A percentile compares a stretch with the other conserved stretches of the same genome.
Evolutionary conservation across 2,329 filamentous ascomycete species (phyloP).

Genomic region (Tolypocladium endophyticum): DNA sequence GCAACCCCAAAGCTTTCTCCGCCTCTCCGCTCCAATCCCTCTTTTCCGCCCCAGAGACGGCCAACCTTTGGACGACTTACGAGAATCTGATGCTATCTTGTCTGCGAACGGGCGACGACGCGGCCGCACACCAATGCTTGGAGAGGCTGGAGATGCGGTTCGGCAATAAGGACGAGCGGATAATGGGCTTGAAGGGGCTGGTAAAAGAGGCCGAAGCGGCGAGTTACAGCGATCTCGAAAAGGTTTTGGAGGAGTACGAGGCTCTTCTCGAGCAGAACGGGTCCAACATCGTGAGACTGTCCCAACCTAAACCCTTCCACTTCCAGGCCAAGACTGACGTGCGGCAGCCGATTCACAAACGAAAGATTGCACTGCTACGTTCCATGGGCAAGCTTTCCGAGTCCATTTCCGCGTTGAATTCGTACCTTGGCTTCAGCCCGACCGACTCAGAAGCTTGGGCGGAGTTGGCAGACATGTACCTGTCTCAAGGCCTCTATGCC

Average conservation of each 20-base stretch:
- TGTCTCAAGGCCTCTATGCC: constrained; percentile 63
- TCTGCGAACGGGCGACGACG: constrained; percentile 73
- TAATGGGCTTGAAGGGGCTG: constrained; percentile 74
- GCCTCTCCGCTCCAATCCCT: constrained; percentile 43
- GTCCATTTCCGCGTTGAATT: constrained; percentile 62
- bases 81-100: constrained; percentile 82
- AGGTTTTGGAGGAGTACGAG: constrained; percentile 69
- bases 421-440: constrained; percentile 71
- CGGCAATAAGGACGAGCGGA: constrained; percentile 70
- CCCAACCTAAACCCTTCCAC: not conserved
- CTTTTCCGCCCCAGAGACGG: constrained; percentile 52
- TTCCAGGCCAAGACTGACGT: constrained; percentile 12
- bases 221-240: constrained; percentile 53
- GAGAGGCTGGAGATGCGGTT: constrained; percentile 71
- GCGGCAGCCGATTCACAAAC: constrained; percentile 70
- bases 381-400: constrained; percentile 61
- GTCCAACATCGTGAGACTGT: constrained; percentile 60
- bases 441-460: constrained; percentile 92
- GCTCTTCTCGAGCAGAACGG: constrained; percentile 61
- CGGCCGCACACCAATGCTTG: constrained; percentile 64
- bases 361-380: constrained; percentile 68
- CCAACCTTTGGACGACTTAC: constrained; percentile 74
- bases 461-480: constrained; percentile 81
- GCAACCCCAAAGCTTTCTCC: constrained; percentile 41
- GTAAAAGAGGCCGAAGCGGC: constrained; percentile 74